Percentiles rank a stretch among this genome's conserved stretches.
phyloP scores from a whole-genome alignment of 441 rosid genomes.

The Hura crepitans region DNA sequence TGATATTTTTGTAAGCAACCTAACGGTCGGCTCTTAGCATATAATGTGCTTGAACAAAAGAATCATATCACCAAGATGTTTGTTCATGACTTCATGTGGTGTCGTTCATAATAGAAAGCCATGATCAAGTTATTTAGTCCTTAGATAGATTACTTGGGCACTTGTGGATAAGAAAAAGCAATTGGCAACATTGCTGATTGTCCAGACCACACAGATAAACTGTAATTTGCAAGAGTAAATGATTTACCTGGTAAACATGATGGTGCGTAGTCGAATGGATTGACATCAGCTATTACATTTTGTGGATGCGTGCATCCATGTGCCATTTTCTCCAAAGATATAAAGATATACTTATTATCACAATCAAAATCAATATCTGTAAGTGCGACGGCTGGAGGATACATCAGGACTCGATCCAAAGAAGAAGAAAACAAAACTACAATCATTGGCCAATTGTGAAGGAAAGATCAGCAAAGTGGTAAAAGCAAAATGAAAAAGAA shows the following conservation, averaged over 20 bases:
- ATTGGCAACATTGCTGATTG: not conserved
- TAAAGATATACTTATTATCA: slow-evolving; percentile 29
- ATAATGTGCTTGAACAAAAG: not conserved
- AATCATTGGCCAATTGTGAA: slow-evolving; percentile 4
- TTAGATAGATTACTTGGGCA: not conserved
- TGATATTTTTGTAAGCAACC: slow-evolving; percentile 3
- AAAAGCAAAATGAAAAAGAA: not conserved
- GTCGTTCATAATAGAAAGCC: not conserved
- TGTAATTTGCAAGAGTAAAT: not conserved
- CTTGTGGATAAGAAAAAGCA: not conserved
- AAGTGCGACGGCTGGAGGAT: slow-evolving; percentile 24
- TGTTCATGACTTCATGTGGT: not conserved
- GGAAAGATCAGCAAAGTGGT: slow-evolving; percentile 1
- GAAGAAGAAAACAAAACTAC: slow-evolving; percentile 1
- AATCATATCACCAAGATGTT: not conserved
- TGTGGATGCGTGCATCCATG: slow-evolving; percentile 36
- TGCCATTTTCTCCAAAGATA: slow-evolving; percentile 23
- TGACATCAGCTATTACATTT: slow-evolving; percentile 36
- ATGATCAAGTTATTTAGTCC: not conserved
- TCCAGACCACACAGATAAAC: not conserved
- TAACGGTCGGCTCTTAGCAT: slow-evolving; percentile 3
- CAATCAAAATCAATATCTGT: slow-evolving; percentile 24
- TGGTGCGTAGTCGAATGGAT: slow-evolving; percentile 38
- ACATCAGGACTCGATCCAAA: slow-evolving; percentile 27
- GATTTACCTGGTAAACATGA: slow-evolving; percentile 35